Percentiles rank a stretch among this genome's conserved stretches.
Evolutionary conservation across 1,284 basidiomycete genomes (phyloP).

Genomic region (Ceratobasidium sp.): DNA sequence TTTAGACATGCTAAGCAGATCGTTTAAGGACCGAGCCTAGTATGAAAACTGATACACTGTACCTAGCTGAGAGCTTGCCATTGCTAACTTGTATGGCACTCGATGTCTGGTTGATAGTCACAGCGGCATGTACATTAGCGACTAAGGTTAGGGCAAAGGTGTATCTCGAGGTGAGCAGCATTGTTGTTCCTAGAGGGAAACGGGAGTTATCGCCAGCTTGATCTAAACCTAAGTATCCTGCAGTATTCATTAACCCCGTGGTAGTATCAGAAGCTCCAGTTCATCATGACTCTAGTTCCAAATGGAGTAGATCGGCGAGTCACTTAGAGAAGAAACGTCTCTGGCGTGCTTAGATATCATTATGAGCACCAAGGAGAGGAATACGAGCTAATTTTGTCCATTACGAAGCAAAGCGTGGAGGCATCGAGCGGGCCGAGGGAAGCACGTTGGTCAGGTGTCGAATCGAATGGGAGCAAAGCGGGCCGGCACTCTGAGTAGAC

Average conservation of each 20-base stretch:
- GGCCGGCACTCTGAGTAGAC: background rate
- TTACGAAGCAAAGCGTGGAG: background rate
- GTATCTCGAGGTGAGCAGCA: background rate
- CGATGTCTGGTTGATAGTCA: constrained; percentile 28
- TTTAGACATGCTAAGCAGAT: constrained; percentile 33
- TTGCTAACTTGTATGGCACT: constrained; percentile 25
- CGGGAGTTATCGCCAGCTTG: background rate
- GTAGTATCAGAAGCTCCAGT: background rate
- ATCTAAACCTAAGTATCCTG: background rate
- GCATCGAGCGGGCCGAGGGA: constrained; percentile 16
- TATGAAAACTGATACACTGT: background rate
- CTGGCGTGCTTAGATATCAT: background rate
- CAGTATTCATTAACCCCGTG: no score
- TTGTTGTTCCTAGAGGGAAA: background rate
- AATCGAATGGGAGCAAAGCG: constrained; percentile 1
- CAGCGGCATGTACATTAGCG: background rate
- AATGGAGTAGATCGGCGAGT: background rate
- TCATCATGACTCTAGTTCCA: background rate
- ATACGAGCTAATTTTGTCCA: background rate
- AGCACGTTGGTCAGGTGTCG: background rate
- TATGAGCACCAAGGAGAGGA: background rate
- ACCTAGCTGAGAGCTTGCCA: constrained; percentile 34
- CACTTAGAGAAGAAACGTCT: background rate
- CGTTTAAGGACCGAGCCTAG: background rate
- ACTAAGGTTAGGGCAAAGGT: background rate